Conservation (phyloP, 2,329 filamentous ascomycete species). For the Aspergillus melleus region DNA sequence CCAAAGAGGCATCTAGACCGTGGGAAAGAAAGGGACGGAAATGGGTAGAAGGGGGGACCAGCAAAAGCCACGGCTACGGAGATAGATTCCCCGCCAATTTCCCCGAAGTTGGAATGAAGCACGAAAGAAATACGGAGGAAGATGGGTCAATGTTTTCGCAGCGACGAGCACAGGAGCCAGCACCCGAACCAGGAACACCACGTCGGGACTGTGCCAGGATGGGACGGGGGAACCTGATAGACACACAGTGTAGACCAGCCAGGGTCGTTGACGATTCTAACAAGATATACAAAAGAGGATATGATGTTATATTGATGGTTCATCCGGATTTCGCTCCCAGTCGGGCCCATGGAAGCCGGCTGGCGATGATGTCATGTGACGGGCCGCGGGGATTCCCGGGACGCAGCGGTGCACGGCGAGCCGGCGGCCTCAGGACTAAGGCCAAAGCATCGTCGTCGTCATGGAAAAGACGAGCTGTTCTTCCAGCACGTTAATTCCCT, state of each 20-base stretch:
- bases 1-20: constrained; percentile 7
- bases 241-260: neutral
- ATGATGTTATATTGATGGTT: neutral
- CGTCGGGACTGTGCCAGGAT: neutral
- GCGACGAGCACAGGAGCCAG: neutral
- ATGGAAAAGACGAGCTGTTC: neutral
- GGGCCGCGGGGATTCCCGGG: constrained; percentile 25
- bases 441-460: constrained; percentile 12
- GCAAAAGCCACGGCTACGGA: constrained; percentile 10
- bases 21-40: constrained; percentile 16
- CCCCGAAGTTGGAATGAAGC: constrained; percentile 20
- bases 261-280: neutral
- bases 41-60: constrained; percentile 11
- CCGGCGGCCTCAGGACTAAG: constrained; percentile 17
- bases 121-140: constrained; percentile 30
- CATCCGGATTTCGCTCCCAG: neutral
- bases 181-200: constrained; percentile 5
- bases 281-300: neutral
- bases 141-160: constrained; percentile 18
- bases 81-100: constrained; percentile 18
- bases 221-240: neutral
- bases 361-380: constrained; percentile 27
- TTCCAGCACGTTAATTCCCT: neutral
- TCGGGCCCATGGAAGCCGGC: constrained; percentile 2
- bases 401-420: constrained; percentile 2